Evolutionary conservation across 2,329 filamentous ascomycete species (phyloP).

Genomic region (Acrocalymma vagum): DNA sequence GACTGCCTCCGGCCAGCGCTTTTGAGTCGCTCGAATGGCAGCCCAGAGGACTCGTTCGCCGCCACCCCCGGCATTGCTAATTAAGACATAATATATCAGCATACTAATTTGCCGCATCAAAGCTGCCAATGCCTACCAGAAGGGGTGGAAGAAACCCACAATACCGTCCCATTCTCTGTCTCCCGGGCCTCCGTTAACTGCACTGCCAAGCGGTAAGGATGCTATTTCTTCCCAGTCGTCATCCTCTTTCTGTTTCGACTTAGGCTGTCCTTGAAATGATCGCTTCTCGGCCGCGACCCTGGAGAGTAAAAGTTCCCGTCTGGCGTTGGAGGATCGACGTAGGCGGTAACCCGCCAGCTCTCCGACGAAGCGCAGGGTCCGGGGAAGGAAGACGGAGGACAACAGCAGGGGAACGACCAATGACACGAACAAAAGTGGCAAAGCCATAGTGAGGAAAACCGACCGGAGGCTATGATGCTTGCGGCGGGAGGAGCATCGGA

Average conservation of each 20-base stretch:
- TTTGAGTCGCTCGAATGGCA: constrained; percentile 89
- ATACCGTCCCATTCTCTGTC: constrained; percentile 80
- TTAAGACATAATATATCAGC: constrained; percentile 28
- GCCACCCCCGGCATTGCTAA: constrained; percentile 91
- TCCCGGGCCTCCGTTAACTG: constrained; percentile 52
- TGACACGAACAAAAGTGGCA: constrained; percentile 34
- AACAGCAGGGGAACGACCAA: constrained; percentile 31
- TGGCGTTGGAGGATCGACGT: constrained; percentile 39
- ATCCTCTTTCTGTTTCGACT: constrained; percentile 53
- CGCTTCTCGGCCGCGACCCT: constrained; percentile 41
- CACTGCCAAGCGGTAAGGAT: constrained; percentile 56
- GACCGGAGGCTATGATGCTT: constrained; percentile 19
- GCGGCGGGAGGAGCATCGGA: constrained; percentile 10
- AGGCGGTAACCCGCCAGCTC: constrained; percentile 38
- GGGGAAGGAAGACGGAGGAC: constrained; percentile 32
- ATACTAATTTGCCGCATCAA: neutral
- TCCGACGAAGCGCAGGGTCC: constrained; percentile 35
- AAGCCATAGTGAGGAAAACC: constrained; percentile 32
- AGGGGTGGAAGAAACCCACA: constrained; percentile 96
- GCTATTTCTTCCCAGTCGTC: constrained; percentile 78
- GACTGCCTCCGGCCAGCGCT: constrained; percentile 85
- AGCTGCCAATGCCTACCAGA: constrained; percentile 70
- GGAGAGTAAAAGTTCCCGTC: constrained; percentile 43
- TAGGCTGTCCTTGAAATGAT: constrained; percentile 25
- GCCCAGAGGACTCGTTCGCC: constrained; percentile 97